Evolutionary conservation across 1,284 basidiomycete species (phyloP), one percentile per base, ranked within the genome.

Genomic region (Takashimella koratensis): DNA sequence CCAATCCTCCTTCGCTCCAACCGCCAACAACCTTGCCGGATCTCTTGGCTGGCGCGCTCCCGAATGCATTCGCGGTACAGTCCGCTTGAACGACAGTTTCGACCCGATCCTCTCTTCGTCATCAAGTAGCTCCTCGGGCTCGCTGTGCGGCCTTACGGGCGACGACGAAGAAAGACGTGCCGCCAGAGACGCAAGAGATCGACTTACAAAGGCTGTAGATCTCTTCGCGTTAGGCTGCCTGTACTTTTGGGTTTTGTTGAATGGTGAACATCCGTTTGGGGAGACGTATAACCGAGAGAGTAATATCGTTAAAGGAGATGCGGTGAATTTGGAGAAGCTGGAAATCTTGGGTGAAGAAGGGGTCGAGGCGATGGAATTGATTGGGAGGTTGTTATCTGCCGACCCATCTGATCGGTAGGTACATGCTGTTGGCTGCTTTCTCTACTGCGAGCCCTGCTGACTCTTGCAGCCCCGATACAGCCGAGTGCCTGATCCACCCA

Each of bases 21-120:
- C 90, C 71, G 90, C 85, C 30, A 77, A 79, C 57, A 76, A 79
- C 55, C 74, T 78, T 19, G 91, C 91, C 20, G 93, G 93, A 4
- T 93, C 91, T 0, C 86, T 92, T 13, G 93, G 93, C 1, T 97
- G 93, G 89, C 84, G 93, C 5, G 93, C 93, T 0, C 93, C 93
- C 0, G 93, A 97, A 76, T 93, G 95, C 58, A 78, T 97, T 47
- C 80, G 87, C 11, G 92, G 92, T 2, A 89, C 94, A 56, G 93
- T 97, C 53, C 88, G 88, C 68, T 79, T 95, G 53, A 89, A 93
- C 65, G 89, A 91, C 52, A 68, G 83, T 1, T 78, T 83, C 41
- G 83, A 82, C 25, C 83, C 86, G 43, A 79, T 83, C 21, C 82
- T 84, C 5, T 81, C 85, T 46, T 59, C 56, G 36, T 63, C 62